A percentile compares a stretch with the other conserved stretches of the same genome.
phyloP scores from a whole-genome alignment of 2,329 filamentous ascomycete species.

The Truncatella angustata region DNA sequence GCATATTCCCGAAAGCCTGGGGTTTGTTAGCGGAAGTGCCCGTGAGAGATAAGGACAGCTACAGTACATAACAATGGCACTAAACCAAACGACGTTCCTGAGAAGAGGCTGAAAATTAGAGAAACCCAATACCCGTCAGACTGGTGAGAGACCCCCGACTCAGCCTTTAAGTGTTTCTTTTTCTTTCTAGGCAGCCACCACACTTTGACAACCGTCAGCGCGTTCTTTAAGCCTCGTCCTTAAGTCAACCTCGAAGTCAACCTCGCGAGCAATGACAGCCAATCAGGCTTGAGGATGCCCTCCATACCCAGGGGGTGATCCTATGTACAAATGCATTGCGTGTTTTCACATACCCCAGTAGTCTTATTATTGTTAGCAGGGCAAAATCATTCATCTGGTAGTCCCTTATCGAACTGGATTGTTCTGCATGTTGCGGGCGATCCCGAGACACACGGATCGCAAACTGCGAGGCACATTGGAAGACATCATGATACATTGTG shows the following conservation, averaged over 20 bases:
- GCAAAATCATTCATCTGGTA: no score
- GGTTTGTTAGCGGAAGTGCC: neutral
- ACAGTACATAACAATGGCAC: neutral
- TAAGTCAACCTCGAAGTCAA: conserved; percentile 7
- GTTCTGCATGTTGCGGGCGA: no score
- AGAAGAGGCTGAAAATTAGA: neutral
- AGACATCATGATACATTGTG: neutral
- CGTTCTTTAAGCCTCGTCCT: conserved; percentile 6
- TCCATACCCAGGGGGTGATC: neutral
- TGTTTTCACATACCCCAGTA: no score
- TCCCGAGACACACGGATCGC: no score
- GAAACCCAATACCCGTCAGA: neutral
- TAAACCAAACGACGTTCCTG: conserved; percentile 1
- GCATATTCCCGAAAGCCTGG: neutral
- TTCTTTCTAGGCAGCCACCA: neutral
- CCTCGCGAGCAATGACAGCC: neutral
- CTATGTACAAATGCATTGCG: no score
- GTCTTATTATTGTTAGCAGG: no score
- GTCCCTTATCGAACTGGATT: no score
- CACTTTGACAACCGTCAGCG: neutral
- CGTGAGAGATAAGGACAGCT: neutral
- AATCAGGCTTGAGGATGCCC: neutral
- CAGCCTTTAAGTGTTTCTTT: neutral
- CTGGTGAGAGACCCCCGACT: neutral
- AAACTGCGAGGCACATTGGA: no score